Evolutionary conservation across 345 rosid species (phyloP), one percentile per base, ranked within the genome.

Genomic region (Psidium friedrichsthalianum): DNA sequence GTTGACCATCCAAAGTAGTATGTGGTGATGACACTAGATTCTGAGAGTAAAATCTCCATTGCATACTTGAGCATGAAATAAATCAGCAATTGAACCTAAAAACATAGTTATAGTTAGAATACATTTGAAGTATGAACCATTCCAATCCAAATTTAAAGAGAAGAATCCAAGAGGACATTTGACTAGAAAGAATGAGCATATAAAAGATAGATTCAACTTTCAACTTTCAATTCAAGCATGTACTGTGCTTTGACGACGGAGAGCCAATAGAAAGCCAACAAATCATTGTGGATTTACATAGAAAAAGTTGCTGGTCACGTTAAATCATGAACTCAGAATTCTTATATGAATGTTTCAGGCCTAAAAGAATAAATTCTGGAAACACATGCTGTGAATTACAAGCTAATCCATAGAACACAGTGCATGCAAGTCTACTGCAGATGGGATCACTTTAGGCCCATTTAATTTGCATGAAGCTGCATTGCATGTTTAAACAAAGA

Each of bases 21-120:
- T n/a, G 98, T 80, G 59, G 99, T 96, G 83, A 96, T 12, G 25
- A 98, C 99, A 87, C 99, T 96, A 40, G 99, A 98, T 87, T 98
- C 99, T 3, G 99, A 96, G 42, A 98, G 91, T 85, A 98, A 85
- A 90, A 96, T 89, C 92, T 98, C 99, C 98, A 96, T 95, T 2
- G 90, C 98, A 49, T 98, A 98, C 84, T 96, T 98, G 85, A 98
- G 98, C 99, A 98, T 98, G 92, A 96, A 98, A 90, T 98, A 98
- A 90, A 96, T 98, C 91, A 98, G 83, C 90, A 98, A 81, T 87
- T 98, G 99, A 92, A 96, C 99, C 98, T 97, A 93, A 82, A 76
- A 42, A 69, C 47, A 69, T 9, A 36, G 80, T 2, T 9, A 11
- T 12, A 18, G 51, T n/a, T 40, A 44, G 21, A 22, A 52, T 32